These are phyloP conservation scores for Penicillium roqueforti DNA, from an alignment of 495 filamentous ascomycete species.

Conservation along the genomic window DNA sequence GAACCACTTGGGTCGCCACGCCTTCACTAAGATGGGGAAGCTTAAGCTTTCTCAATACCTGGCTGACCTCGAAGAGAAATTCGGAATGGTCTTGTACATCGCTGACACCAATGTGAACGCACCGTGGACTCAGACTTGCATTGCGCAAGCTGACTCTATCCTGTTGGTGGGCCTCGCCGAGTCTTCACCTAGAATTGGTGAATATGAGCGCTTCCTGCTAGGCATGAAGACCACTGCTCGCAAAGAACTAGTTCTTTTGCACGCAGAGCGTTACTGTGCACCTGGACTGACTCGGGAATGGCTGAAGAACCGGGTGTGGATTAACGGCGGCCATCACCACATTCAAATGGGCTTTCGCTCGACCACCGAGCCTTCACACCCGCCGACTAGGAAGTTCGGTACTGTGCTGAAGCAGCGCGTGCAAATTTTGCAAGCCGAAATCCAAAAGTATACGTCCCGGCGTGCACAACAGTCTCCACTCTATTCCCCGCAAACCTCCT, in stretches of 20 bases:
- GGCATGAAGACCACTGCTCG: conserved; percentile 96
- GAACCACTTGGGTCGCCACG: conserved; percentile 90
- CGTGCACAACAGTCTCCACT: conserved; percentile 79
- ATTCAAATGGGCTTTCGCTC: conserved; percentile 91
- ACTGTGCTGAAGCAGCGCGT: conserved; percentile 88
- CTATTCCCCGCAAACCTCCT: conserved; percentile 85
- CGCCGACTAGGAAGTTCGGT: conserved; percentile 71
- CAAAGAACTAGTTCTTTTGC: conserved; percentile 90
- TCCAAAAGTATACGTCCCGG: conserved; percentile 93
- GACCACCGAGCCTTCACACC: conserved; percentile 71
- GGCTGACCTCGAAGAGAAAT: conserved; percentile 95
- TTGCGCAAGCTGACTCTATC: conserved; percentile 92
- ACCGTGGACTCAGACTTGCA: conserved; percentile 98
- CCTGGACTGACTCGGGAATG: conserved; percentile 81
- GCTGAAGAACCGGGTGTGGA: conserved; percentile 93
- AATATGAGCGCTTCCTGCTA: conserved; percentile 91
- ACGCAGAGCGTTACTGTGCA: conserved; percentile 82
- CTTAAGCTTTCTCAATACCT: conserved; percentile 94
- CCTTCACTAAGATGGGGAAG: conserved; percentile 96
- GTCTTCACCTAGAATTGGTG: conserved; percentile 81
- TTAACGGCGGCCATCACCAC: conserved; percentile 98
- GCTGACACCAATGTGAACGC: conserved; percentile 96
- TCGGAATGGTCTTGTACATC: conserved; percentile 90
- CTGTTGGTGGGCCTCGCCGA: conserved; percentile 89
- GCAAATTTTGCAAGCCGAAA: conserved; percentile 91